Conservation (phyloP, 768 basidiomycete genomes). For the Harrya chromipes region DNA sequence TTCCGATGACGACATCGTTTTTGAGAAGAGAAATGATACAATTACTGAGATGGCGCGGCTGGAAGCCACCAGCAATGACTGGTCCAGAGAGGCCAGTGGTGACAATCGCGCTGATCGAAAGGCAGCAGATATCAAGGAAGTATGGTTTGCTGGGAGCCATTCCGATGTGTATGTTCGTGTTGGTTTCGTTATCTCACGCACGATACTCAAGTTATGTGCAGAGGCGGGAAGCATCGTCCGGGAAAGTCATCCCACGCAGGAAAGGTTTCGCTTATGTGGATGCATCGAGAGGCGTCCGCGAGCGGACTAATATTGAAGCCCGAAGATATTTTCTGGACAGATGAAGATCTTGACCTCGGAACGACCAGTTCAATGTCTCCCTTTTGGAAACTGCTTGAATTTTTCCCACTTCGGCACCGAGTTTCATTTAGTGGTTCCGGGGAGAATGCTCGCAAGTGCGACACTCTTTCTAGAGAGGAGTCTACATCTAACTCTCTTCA, state of each 20-base stretch:
- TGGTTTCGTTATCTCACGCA: neutral
- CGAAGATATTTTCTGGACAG: slow-evolving; percentile 23
- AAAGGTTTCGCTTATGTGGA: slow-evolving; percentile 30
- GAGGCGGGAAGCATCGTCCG: slow-evolving; percentile 23
- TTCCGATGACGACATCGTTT: no score
- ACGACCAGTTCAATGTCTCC: slow-evolving; percentile 17
- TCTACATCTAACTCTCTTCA: neutral
- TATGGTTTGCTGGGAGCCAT: slow-evolving; percentile 59
- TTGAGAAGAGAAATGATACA: no score
- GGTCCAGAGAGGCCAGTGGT: no score
- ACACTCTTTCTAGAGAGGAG: neutral
- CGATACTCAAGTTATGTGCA: neutral
- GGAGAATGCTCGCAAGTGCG: slow-evolving; percentile 3
- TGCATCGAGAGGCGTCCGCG: slow-evolving; percentile 29
- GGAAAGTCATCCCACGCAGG: slow-evolving; percentile 19
- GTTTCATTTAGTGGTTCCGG: slow-evolving; percentile 18
- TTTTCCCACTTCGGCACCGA: slow-evolving; percentile 21
- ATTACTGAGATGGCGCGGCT: no score
- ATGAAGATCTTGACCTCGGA: slow-evolving; percentile 24
- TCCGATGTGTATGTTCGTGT: slow-evolving; percentile 31
- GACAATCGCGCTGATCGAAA: neutral
- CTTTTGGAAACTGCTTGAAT: slow-evolving; percentile 15
- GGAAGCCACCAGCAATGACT: no score
- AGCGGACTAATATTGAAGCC: slow-evolving; percentile 25
- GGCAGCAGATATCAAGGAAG: slow-evolving; percentile 43